Evolutionary conservation across 306 rosid species (phyloP), one percentile per base, ranked within the genome.

Genomic region (Rosa chinensis): DNA sequence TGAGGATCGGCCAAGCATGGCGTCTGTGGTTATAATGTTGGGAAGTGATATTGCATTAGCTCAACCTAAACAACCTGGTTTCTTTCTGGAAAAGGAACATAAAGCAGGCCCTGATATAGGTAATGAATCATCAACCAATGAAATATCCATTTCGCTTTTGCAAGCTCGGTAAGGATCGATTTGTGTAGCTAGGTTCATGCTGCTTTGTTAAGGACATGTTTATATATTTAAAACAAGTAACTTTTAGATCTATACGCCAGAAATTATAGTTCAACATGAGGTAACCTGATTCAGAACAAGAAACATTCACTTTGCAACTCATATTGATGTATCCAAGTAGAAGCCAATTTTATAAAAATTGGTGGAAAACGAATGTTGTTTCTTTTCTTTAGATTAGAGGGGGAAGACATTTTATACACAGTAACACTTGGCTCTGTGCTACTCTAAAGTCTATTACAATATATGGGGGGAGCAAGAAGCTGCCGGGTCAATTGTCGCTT

Each of bases 1-100:
- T 0, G 83, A 88, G 4, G 91, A 88, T 14, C 83, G 94, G 82
- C 92, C 90, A 66, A 78, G 79, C 81, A 90, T 88, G 90, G 68
- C 86, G 0, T 69, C 83, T 56, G 88, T 86, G 12, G 81, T 87
- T 71, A 45, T 85, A 40, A 84, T 88, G 91, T 68, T 88, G 55
- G 82, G 84, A 47, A 85, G 87, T 75, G 87, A 84, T 45, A 74
- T 28, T 43, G 35, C 43, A 2, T 84, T 88, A 81, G 49, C 88
- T 6, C 82, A 82, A 21, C 92, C 94, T 3, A 87, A 77, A 59
- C 84, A 90, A 35, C 86, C 86, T 1, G 80, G 86, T 39, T 79
- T 78, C 73, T 69, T 44, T 49, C 12, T 62, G 32, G 83, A 70
- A 39, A 82, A 64, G 23, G 70, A 74, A 53, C 53, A 74, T 8